Evolutionary conservation across 176 grass and related monocot species (phyloP), one percentile per base, ranked within the genome.

Genomic region (Triticum urartu): DNA sequence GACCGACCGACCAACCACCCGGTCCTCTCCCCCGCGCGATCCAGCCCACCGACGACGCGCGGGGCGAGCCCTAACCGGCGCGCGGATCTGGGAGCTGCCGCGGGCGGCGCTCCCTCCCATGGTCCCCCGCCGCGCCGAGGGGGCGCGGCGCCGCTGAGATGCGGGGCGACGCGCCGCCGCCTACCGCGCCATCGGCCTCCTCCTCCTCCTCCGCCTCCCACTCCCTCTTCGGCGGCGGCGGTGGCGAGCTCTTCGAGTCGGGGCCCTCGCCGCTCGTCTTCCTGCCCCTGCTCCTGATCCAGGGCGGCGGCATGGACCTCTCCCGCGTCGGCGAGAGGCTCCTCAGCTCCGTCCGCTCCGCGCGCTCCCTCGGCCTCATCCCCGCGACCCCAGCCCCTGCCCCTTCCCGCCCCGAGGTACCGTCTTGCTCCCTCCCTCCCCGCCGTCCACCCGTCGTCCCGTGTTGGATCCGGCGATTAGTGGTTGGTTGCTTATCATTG

Each of bases 301-400:
- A 99, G 81, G 90, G 94, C 33, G 92, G 97, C 42, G 94, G 97
- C 81, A 99, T 99, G 97, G 97, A 99, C 93, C 90, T 99, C 58
- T 99, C 97, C 28, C 87, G 94, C 83, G 97, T 99, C 71, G 92
- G 97, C 72, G 97, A 99, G 92, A 99, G 89, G 92, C 81, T 99
- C 68, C 87, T 99, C 87, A 99, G 92, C 89, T 99, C 94, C 59
- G 92, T 99, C n/a, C 97, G 97, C 80, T 96, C 97, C 35, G 94
- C 97, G 14, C 91, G 97, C 89, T 96, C 94, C 17, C 91, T 99
- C 25, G 94, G 92, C 30, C 80, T 99, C 76, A 88, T 94, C 43
- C 94, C 97, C 2, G 71, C 82, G 40, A 79, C 81, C 9, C 76
- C 86, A 1, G 35, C 89, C 10, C 76, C 81, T 6, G 18, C 83